A percentile compares a stretch with the other conserved stretches of the same genome.
Conservation (phyloP, 1,284 basidiomycete genomes). For the Puccinia horiana region DNA sequence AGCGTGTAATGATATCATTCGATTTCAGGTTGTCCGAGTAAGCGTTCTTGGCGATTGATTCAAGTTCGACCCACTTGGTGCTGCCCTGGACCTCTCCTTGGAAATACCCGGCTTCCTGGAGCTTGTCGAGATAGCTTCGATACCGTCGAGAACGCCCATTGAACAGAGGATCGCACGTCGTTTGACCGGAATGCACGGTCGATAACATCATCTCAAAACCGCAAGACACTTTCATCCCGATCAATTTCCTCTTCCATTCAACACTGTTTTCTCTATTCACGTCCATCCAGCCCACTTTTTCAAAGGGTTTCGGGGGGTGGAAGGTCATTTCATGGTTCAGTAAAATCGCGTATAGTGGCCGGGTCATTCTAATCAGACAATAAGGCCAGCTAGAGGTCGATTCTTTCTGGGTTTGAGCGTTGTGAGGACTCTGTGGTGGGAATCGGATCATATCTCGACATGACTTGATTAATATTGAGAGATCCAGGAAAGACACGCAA, state of each 20-base stretch:
- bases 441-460: conserved; percentile 42
- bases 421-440: conserved; percentile 19
- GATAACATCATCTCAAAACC: conserved; percentile 88
- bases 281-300: conserved; percentile 35
- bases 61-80: conserved; percentile 70
- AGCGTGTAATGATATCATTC: conserved; percentile 5
- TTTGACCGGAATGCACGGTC: conserved; percentile 62
- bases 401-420: background rate
- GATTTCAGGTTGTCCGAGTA: conserved; percentile 11
- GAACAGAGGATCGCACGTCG: conserved; percentile 52
- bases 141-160: conserved; percentile 59
- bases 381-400: background rate
- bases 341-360: conserved; percentile 43
- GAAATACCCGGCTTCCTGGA: conserved; percentile 70
- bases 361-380: conserved; percentile 24
- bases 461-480: background rate
- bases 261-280: conserved; percentile 11
- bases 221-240: conserved; percentile 59
- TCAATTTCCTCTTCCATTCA: conserved; percentile 39
- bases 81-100: conserved; percentile 74
- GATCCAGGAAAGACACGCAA: background rate
- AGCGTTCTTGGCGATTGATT: conserved; percentile 67
- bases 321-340: conserved; percentile 37
- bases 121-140: conserved; percentile 46
- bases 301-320: conserved; percentile 46